These are phyloP conservation scores for Passiflora organensis DNA, from an alignment of 345 rosid species.

Conservation along the genomic window DNA sequence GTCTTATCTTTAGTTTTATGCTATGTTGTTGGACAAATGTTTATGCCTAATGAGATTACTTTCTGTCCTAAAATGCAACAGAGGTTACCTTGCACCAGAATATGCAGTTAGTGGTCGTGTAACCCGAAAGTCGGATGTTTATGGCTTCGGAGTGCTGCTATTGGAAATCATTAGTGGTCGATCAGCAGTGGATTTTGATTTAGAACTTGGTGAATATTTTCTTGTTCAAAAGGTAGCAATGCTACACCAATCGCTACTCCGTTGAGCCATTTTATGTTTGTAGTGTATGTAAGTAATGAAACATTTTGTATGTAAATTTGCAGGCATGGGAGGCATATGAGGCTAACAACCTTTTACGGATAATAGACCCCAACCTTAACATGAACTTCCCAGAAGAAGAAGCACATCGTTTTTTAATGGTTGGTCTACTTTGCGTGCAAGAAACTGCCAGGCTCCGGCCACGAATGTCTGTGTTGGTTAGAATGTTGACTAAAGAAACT, in stretches of 20 bases:
- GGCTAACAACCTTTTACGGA: slow-evolving; percentile 14
- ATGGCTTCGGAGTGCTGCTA: slow-evolving; percentile 56
- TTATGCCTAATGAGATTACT: no score
- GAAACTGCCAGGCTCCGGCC: slow-evolving; percentile 46
- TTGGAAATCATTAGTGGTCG: slow-evolving; percentile 49
- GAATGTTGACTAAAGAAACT: slow-evolving; percentile 32
- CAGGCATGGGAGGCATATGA: slow-evolving; percentile 55
- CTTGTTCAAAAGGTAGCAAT: slow-evolving; percentile 48
- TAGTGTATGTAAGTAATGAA: not conserved
- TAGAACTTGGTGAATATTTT: slow-evolving; percentile 43
- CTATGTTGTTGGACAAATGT: no score
- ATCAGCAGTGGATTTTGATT: slow-evolving; percentile 34
- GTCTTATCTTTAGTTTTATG: not conserved
- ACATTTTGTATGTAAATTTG: not conserved
- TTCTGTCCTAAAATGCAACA: slow-evolving; percentile 17
- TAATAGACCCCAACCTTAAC: slow-evolving; percentile 40
- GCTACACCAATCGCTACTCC: not conserved
- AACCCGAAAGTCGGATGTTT: slow-evolving; percentile 54
- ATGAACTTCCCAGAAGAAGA: slow-evolving; percentile 38
- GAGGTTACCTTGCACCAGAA: slow-evolving; percentile 64
- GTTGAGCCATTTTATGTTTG: not conserved
- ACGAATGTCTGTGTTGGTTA: slow-evolving; percentile 35
- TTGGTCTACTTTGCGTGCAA: slow-evolving; percentile 55
- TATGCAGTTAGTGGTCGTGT: slow-evolving; percentile 44
- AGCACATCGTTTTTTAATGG: slow-evolving; percentile 37